Evolutionary conservation across 208 protist species (phyloP), one percentile per base, ranked within the genome.

Genomic region (Leishmania braziliensis): DNA sequence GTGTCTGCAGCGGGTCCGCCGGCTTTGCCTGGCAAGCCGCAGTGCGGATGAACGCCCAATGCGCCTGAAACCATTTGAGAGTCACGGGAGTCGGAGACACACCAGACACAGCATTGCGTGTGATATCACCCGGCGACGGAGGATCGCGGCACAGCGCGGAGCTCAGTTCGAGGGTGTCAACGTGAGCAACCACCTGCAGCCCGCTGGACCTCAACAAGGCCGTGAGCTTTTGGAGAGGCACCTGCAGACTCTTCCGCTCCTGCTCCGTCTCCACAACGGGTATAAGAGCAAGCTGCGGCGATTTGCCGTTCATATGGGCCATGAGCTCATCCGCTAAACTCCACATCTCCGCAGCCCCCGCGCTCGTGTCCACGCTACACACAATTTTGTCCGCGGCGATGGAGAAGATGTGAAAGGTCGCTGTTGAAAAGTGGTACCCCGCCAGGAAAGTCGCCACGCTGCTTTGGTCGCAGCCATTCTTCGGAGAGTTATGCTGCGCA

Each of bases 21-120:
- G 89, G 58, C 18, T 73, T 80, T 8, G 84, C 79, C 8, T 84
- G 66, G 85, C 90, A 97, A 16, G 90, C 89, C 53, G 93, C 79
- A 23, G 92, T 91, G 75, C 92, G 92, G 54, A 97, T 79, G 43
- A 91, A 86, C 0, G 84, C 74, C 92, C 92, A 95, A 48, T 91
- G 85, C 8, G 79, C 86, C 60, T 87, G 89, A 71, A 93, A 94
- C 86, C 86, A 94, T 16, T 33, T 53, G 29, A 80, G 81, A 16
- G 81, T 80, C 39, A 89, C 76, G 33, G 89, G 83, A 14, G 80
- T 66, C 10, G 86, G 74, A 14, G 80, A 58, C 5, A 77, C 69
- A 48, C 72, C 83, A 26, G 80, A 75, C 14, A 76, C 26, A 2
- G 75, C 85, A 36, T 82, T 68, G 0, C 51, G 74, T 39, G 81